Evolutionary conservation across 805 yeast genomes (phyloP), one percentile per base, ranked within the genome.

Genomic region (Barnettozyma botsteinii): DNA sequence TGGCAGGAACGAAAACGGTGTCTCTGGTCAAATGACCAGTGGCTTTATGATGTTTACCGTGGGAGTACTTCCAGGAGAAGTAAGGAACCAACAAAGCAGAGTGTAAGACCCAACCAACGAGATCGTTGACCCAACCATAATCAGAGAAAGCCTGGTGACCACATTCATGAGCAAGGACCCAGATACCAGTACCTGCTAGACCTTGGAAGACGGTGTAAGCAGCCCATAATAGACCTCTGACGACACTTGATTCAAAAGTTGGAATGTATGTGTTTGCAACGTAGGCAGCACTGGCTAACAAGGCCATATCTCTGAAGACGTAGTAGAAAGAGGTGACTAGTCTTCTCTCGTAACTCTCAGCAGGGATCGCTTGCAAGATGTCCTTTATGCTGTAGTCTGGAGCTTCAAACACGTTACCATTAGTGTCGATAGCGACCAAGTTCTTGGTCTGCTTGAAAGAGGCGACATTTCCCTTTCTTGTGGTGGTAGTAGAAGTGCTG

Each of bases 121-220:
- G 62, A 62, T 86, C 91, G 62, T 86, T 85, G 48, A 84, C 78
- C 66, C 70, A 62, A 29, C 77, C 78, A 57, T 78, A 79, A 53
- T 81, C 85, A 29, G 82, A 72, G 62, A 86, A 86, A 18, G 95
- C 95, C 52, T 78, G 82, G 61, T 85, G 95, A 45, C 95, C 95
- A 69, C 95, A 85, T 64, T 85, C 95, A 63, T 85, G 95, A 38
- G 94, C 93, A 65, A 85, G 57, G 36, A 85, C 82, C 95, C 95
- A 85, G 35, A 81, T 39, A 34, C 95, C 95, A 23, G 88, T 80
- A 43, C 80, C 79, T 45, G 82, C 75, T 40, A 85, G 65, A 22
- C 91, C 87, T 52, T 76, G 75, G 33, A 65, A 56, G 39, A 70
- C 55, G 15, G 77, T 61, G 56, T 82, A 79, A 14, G 57, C 61